Base-by-base conservation (phyloP, 306 rosid species). In the Oxytropis ochrocephala region DNA sequence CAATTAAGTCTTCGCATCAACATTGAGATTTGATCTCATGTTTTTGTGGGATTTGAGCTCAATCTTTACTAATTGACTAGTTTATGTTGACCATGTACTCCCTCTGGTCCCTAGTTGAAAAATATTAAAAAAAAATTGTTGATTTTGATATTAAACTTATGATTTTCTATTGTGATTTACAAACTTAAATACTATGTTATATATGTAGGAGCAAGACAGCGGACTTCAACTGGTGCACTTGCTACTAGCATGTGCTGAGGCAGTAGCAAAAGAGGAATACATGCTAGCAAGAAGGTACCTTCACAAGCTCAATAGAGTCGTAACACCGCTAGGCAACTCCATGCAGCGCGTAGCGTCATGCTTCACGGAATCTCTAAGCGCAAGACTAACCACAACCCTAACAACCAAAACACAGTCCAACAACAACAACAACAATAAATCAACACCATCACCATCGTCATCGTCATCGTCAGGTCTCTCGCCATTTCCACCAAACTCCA, bases 181-280 rank as follows among this genome's bases (percentile, higher is more conserved):
- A 5, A 53, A 24, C 5, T 12, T 0, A 43, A 65, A 30, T 9
- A 36, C 4, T 21, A 38, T 70, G 4, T 18, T 51, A 10, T 38
- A 39, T 60, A 11, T 41, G 35, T 67, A 88, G 91, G 97, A 93
- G 71, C 93, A 90, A 79, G 98, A 93, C 62, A 88, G 96, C 38
- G 98, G 98, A 13, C 97, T 93, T 51, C 97, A 93, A 78, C 65
- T 93, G 42, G 96, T 93, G 77, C 98, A 93, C 80, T 92, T 93
- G 27, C 91, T 90, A 36, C 92, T 93, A 36, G 97, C 97, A 0
- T 93, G 98, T 51, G 97, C 98, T 0, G 96, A 93, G 70, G 96
- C 97, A 24, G 96, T 88, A 2, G 91, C 96, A 0, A 93, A 93
- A 79, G 98, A 86, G 33, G 96, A 93, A 70, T 88, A 85, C 79